Evolutionary conservation across 2,329 filamentous ascomycete genomes (phyloP).

Genomic region (Microsporum canis): DNA sequence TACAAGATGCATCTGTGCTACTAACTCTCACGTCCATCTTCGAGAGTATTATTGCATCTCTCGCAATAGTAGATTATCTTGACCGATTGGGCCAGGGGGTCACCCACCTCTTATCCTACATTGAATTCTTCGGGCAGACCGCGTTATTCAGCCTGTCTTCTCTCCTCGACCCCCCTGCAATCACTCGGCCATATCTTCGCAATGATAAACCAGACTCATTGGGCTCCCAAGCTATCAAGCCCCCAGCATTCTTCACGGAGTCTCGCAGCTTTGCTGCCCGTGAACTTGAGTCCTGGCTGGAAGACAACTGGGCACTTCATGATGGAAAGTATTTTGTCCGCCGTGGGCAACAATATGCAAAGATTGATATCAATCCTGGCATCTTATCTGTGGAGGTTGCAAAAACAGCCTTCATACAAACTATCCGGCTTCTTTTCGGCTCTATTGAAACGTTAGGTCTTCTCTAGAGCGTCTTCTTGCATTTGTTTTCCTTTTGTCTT

Average conservation of each 20-base stretch:
- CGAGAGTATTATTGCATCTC: slow-evolving; percentile 30
- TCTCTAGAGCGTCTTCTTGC: slow-evolving; percentile 5
- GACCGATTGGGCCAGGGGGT: slow-evolving; percentile 24
- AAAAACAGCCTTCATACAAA: slow-evolving; percentile 18
- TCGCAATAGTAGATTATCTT: slow-evolving; percentile 40
- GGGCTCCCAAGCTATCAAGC: slow-evolving; percentile 1
- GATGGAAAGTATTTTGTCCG: slow-evolving; percentile 39
- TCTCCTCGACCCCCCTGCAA: slow-evolving; percentile 18
- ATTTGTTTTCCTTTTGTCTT: background rate
- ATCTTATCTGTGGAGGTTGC: slow-evolving; percentile 17
- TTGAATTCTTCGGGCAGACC: slow-evolving; percentile 34
- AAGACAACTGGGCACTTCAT: slow-evolving; percentile 37
- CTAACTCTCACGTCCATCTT: slow-evolving; percentile 31
- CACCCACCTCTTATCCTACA: slow-evolving; percentile 20
- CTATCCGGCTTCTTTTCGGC: slow-evolving; percentile 17
- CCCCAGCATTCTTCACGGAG: slow-evolving; percentile 16
- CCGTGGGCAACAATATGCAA: slow-evolving; percentile 34
- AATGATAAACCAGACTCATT: slow-evolving; percentile 5
- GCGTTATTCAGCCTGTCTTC: slow-evolving; percentile 24
- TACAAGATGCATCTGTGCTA: slow-evolving; percentile 32
- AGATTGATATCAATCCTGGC: slow-evolving; percentile 31
- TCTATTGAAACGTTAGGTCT: slow-evolving; percentile 14
- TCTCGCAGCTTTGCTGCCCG: slow-evolving; percentile 27
- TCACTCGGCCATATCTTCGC: slow-evolving; percentile 8
- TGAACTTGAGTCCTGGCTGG: slow-evolving; percentile 36